phyloP scores from a whole-genome alignment of 352 stramenopile genomes.

The Phytophthora syringae region DNA sequence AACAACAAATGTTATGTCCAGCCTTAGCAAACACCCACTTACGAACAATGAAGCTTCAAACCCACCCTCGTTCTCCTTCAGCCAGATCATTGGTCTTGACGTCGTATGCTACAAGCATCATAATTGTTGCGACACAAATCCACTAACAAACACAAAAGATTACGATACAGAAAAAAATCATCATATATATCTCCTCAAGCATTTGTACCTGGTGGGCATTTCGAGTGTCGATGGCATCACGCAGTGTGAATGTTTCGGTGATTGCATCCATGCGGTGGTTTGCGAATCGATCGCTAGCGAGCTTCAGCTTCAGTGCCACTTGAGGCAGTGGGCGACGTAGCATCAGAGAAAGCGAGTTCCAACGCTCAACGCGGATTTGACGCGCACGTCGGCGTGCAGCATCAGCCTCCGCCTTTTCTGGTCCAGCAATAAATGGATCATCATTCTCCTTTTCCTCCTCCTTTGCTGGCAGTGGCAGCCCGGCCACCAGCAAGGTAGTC shows the following conservation, averaged over 20 bases:
- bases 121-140: constrained; percentile 66
- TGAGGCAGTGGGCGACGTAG: constrained; percentile 58
- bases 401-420: constrained; percentile 48
- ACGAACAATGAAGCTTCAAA: background rate
- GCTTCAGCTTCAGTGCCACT: constrained; percentile 54
- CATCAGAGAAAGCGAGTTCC: constrained; percentile 74
- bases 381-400: constrained; percentile 47
- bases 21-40: background rate
- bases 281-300: constrained; percentile 58
- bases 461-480: constrained; percentile 35
- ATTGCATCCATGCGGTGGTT: constrained; percentile 65
- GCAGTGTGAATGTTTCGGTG: constrained; percentile 62
- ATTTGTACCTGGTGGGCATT: constrained; percentile 62
- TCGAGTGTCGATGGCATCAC: constrained; percentile 68
- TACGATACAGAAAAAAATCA: background rate
- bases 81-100: constrained; percentile 48
- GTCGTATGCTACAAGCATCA: constrained; percentile 70
- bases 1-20: constrained; percentile 19
- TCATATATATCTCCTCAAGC: background rate
- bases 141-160: constrained; percentile 44
- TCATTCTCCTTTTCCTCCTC: constrained; percentile 17
- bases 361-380: constrained; percentile 65
- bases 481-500: constrained; percentile 63
- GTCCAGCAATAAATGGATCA: constrained; percentile 11
- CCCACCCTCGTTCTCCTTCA: constrained; percentile 52